Evolutionary conservation across 2,329 filamentous ascomycete species (phyloP), one percentile per base, ranked within the genome.

Genomic region (Colletotrichum phormii): DNA sequence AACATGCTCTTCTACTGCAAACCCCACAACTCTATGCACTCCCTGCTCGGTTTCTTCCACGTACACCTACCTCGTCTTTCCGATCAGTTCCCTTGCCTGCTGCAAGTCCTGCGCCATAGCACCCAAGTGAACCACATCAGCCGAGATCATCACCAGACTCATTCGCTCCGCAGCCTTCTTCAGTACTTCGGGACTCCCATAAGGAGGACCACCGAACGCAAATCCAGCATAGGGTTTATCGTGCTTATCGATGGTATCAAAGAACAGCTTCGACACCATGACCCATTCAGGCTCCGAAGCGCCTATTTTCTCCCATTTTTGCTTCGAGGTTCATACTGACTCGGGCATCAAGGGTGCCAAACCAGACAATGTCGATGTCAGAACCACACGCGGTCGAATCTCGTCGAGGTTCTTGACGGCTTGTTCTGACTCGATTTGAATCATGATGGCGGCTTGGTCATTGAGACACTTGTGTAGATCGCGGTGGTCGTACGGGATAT

Each of bases 361-460:
- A 80, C 85, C 85, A 87, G 15, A 86, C 84, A 15, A 82, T 77
- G 75, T 87, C 86, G 33, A 87, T 85, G 49, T 86, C 82, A 1
- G 84, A 83, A 18, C 37, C 37, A 26, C 81, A 80, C 68, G 81
- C 83, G 15, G 84, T 86, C 31, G 80, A 67, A 87, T 87, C 53
- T 79, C 84, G 73, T 87, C 85, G 22, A 87, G 83, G 76, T 87
- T 86, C 60, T 84, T 76, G 68, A 87, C 79, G 53, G 80, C 85
- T 63, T 80, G 77, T 2, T 83, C 75, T 1, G 81, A 78, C 76
- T 87, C 86, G 53, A 87, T 84, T 76, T 87, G 86, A 55, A 87
- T 84, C 79, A 86, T 83, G 67, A 87, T 77, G 57, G 86, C 85
- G 0, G 86, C 85, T 76, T 86, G 85, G 62, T 84, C 76, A 76